A percentile compares a stretch with the other conserved stretches of the same genome.
These are phyloP conservation scores for Solanum raphanifolium DNA, from an alignment of 257 asterid genomes.

Conservation along the genomic window DNA sequence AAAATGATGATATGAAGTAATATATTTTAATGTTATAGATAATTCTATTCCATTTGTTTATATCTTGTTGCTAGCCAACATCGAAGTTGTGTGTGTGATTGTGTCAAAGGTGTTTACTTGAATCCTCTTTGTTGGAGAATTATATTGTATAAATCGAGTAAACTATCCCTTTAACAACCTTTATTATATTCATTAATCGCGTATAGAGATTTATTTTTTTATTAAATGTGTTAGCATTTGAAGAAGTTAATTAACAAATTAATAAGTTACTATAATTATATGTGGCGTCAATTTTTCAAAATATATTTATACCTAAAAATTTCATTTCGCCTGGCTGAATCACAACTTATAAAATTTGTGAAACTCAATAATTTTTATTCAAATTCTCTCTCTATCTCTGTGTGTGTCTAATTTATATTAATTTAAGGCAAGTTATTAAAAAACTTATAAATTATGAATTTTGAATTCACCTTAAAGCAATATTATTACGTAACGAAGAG, in stretches of 20 bases:
- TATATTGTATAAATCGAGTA: not conserved
- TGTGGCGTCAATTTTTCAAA: no score
- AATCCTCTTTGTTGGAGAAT: not conserved
- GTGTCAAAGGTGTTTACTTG: not conserved
- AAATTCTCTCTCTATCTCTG: no score
- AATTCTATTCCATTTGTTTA: not conserved
- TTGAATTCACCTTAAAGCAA: not conserved
- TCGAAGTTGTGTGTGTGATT: not conserved
- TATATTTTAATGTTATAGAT: not conserved
- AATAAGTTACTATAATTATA: no score
- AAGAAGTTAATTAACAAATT: not conserved
- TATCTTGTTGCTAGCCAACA: not conserved
- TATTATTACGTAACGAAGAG: not conserved
- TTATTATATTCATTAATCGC: no score
- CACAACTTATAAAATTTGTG: not conserved
- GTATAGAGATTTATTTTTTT: no score
- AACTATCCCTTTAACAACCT: no score
- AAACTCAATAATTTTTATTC: not conserved
- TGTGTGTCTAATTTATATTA: not conserved
- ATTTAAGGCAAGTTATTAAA: not conserved
- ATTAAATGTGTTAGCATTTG: not conserved
- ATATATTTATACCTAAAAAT: no score
- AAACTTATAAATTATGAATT: not conserved
- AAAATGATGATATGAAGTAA: not conserved
- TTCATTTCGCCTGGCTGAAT: no score